These are phyloP conservation scores for Agrostemma githago DNA, from an alignment of 148 eudicot genomes.

Conservation along the genomic window DNA sequence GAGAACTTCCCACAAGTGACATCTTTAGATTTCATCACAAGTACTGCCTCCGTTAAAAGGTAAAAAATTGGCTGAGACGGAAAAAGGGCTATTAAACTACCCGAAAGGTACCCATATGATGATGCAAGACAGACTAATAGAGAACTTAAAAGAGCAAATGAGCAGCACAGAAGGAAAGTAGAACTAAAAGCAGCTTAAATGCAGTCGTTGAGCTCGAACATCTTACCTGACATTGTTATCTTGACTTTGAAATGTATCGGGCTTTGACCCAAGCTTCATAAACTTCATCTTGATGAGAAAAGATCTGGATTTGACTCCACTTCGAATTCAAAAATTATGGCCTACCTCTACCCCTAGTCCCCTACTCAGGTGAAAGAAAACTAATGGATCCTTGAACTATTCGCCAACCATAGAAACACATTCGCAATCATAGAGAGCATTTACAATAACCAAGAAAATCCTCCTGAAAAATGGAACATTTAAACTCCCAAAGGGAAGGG, in stretches of 20 bases:
- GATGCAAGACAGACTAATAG: not conserved
- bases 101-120: not conserved
- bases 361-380: constrained; percentile 21
- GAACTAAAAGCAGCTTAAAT: not conserved
- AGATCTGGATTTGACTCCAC: constrained; percentile 27
- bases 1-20: not conserved
- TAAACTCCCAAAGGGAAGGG: constrained; percentile 16
- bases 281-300: constrained; percentile 67
- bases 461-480: constrained; percentile 31
- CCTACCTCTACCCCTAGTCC: constrained; percentile 3
- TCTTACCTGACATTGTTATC: constrained; percentile 61
- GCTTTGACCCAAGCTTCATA: constrained; percentile 96
- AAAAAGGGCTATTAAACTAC: not conserved
- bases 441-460: constrained; percentile 33
- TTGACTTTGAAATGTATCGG: constrained; percentile 70
- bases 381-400: constrained; percentile 25
- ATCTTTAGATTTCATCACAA: not conserved
- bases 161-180: not conserved
- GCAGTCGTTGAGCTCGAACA: constrained; percentile 11
- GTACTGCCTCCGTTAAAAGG: too few relatives aligned
- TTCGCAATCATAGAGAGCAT: constrained; percentile 33
- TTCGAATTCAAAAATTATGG: constrained; percentile 21
- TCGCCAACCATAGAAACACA: constrained; percentile 27
- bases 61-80: too few relatives aligned
- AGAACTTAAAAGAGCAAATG: not conserved